Conservation (phyloP, 1,139 yeast species). For the Neolecta irregularis region DNA sequence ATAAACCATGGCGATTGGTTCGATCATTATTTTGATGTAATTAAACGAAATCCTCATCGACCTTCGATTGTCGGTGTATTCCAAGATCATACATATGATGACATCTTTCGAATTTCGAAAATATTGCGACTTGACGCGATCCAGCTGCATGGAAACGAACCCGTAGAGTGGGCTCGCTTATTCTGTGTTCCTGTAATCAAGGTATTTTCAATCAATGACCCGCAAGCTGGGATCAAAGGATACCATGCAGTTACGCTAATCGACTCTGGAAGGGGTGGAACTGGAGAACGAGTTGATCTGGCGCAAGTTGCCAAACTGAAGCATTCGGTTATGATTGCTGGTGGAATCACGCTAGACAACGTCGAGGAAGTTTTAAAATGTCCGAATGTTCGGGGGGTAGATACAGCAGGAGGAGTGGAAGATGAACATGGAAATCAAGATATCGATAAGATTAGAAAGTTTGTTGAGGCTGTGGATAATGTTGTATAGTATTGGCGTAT, state of each 20-base stretch:
- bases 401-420: constrained; percentile 93
- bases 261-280: constrained; percentile 56
- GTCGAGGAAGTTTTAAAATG: constrained; percentile 37
- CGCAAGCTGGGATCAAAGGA: constrained; percentile 21
- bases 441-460: constrained; percentile 38
- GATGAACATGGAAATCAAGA: constrained; percentile 63
- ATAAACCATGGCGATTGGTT: constrained; percentile 24
- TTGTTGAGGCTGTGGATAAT: constrained; percentile 39
- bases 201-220: constrained; percentile 52
- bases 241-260: constrained; percentile 45
- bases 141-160: constrained; percentile 81
- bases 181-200: constrained; percentile 53
- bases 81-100: constrained; percentile 58
- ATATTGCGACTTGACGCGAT: constrained; percentile 53
- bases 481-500: no score
- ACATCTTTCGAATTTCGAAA: constrained; percentile 36
- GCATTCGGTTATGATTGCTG: constrained; percentile 47
- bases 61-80: constrained; percentile 83
- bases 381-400: constrained; percentile 62
- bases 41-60: constrained; percentile 29
- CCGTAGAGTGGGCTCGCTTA: constrained; percentile 37
- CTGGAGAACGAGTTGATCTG: constrained; percentile 31
- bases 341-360: constrained; percentile 70
- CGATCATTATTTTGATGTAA: constrained; percentile 21
- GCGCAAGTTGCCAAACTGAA: constrained; percentile 3